Base-by-base conservation (phyloP, 1,284 basidiomycete species). In the Meripilus lineatus region DNA sequence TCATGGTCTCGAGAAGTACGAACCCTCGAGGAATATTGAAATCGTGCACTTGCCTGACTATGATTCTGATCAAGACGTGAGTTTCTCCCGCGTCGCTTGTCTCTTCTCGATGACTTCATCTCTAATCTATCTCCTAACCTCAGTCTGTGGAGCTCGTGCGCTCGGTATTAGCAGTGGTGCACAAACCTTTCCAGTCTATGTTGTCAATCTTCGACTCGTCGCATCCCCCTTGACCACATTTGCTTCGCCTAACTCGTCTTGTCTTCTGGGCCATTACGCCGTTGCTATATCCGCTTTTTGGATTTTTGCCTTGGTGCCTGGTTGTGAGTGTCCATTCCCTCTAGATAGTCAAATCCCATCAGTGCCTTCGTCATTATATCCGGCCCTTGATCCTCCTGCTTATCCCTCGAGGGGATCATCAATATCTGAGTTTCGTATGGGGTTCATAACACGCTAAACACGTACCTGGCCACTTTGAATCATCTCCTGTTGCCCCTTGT, bases 1-100 rank as follows among this genome's bases (percentile, higher is more conserved):
- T 2, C 77, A 82, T 52, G 81, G 80, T 0, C 66, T 81, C 2
- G 81, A 85, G 55, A 76, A 71, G 45, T 75, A 75, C 37, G 81
- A 83, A 53, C 75, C 81, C 5, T 66, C 71, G 17, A 66, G 71
- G 48, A 86, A 86, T 52, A 64, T 85, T 11, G 77, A 83, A 56
- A 68, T 84, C 28, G 51, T 77, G 32, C 72, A 74, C 45, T 52
- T 81, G 5, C 66, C 70, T 2, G 66, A 64, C 1, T 75, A 74
- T 49, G 67, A 70, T 40, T 56, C 59, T 35, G 52, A 64, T 11
- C 61, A 66, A 36, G 67, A 75, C 54, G 77, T 79, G 54, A 48
- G 70, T 30, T 30, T 8, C 28, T 30, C 28, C n/a, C 28, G 28
- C 10, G n/a, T 30, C 28, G 28, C n/a, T 10, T 30, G 28, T n/a